Evolutionary conservation across 345 rosid species (phyloP).

Genomic region (Lepidium didymum): DNA sequence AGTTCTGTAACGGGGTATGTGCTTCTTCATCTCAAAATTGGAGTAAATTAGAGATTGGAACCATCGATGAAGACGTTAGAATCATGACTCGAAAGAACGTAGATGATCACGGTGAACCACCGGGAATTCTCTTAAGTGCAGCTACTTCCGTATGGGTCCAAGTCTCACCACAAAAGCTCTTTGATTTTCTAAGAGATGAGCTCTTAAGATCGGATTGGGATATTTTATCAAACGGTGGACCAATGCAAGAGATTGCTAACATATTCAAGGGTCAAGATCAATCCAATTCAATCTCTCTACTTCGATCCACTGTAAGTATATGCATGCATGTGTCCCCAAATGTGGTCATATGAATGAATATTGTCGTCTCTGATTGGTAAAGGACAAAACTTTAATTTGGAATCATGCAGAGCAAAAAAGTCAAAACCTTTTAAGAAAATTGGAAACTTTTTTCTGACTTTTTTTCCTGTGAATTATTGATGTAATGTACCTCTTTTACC

Average conservation of each 20-base stretch:
- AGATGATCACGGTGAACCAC: conserved; percentile 93
- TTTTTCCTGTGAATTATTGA: not conserved
- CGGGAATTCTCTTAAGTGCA: conserved; percentile 84
- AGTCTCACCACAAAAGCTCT: conserved; percentile 52
- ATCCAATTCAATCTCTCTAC: conserved; percentile 91
- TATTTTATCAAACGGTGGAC: conserved; percentile 87
- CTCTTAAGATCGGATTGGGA: conserved; percentile 90
- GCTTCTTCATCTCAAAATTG: conserved; percentile 77
- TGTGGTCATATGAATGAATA: conserved; percentile 10
- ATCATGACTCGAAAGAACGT: conserved; percentile 86
- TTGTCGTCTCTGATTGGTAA: conserved; percentile 28
- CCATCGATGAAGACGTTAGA: conserved; percentile 78
- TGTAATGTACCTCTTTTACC: not conserved
- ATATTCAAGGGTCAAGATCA: conserved; percentile 89
- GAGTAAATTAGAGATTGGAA: conserved; percentile 64
- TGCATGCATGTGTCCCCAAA: conserved; percentile 4
- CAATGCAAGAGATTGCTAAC: conserved; percentile 95
- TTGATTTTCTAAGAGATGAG: conserved; percentile 82
- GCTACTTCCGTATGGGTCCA: conserved; percentile 95
- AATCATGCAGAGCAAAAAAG: conserved; percentile 28
- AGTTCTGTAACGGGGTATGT: conserved; percentile 87
- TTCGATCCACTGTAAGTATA: conserved; percentile 59
- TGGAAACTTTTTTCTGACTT: conserved; percentile 31
- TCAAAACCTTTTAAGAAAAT: conserved; percentile 43
- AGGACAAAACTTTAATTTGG: conserved; percentile 37